These are phyloP conservation scores for Lepidium aucheri DNA, from an alignment of 345 rosid species.

Conservation along the genomic window DNA sequence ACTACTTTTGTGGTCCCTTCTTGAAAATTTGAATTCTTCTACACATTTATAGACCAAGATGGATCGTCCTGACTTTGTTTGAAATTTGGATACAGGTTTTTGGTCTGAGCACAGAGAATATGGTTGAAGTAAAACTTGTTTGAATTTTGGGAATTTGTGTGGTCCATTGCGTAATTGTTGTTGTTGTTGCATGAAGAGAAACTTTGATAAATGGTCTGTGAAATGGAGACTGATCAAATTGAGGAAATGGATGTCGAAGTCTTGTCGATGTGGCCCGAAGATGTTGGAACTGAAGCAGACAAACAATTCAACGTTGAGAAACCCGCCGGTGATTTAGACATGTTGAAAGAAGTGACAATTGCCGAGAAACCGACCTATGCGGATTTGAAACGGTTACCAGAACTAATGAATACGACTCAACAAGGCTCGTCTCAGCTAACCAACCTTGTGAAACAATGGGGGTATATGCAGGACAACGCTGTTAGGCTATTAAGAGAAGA, in stretches of 20 bases:
- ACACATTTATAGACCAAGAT: neutral
- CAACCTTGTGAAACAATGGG: conserved; percentile 84
- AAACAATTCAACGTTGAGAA: conserved; percentile 84
- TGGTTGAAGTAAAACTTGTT: neutral
- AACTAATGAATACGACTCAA: conserved; percentile 51
- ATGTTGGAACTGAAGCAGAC: conserved; percentile 51
- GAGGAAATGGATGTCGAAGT: conserved; percentile 85
- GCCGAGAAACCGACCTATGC: conserved; percentile 44
- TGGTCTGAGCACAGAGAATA: conserved; percentile 6
- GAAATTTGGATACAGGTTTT: conserved; percentile 4
- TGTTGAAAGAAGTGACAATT: conserved; percentile 74
- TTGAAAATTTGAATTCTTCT: neutral
- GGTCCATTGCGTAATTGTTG: neutral
- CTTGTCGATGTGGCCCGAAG: conserved; percentile 96
- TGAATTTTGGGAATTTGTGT: neutral
- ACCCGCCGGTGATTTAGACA: conserved; percentile 73
- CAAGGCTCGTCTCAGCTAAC: conserved; percentile 77
- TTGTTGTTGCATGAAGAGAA: conserved; percentile 15
- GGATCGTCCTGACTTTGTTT: neutral
- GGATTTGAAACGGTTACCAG: conserved; percentile 57
- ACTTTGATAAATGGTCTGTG: conserved; percentile 32
- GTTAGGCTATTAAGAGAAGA: conserved; percentile 75
- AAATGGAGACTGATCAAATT: conserved; percentile 53
- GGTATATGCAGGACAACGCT: conserved; percentile 69
- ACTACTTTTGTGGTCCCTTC: neutral